Base-by-base conservation (phyloP, 768 basidiomycete genomes). In the Nevesoporus exiguus region DNA sequence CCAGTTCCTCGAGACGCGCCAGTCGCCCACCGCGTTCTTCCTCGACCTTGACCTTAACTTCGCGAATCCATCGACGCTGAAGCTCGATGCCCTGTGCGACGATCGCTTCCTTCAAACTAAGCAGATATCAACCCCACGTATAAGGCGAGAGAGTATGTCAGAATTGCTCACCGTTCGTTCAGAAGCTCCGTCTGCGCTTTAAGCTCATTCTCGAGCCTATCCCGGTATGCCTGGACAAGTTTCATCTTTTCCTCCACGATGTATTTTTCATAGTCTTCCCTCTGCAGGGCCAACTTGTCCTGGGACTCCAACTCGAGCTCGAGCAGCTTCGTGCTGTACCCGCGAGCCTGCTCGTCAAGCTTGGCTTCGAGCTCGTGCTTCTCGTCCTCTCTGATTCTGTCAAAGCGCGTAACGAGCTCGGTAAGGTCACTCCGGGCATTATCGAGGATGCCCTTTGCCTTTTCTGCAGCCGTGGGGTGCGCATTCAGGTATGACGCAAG, bases 21-120 rank as follows among this genome's bases (percentile, higher is more conserved):
- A 99, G 80, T 51, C 97, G 88, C 13, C 94, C 94, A 15, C 93
- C 93, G 41, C 97, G 93, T 71, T 99, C 97, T 66, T 93, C 83
- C 72, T 99, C 96, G 52, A 99, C 95, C 59, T 86, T 88, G 47
- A 94, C 80, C 75, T 98, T 97, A 77, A 98, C 86, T 54, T 98
- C 93, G 30, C 92, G 85, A 39, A 99, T 90, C 95, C 96, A 98
- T 50, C 92, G 82, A 47, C 94, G 86, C 68, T 98, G 97, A 22
- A 98, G 84, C 73, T 98, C 97, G 64, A 99, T 93, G 17, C 95
- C 97, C 70, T 98, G 95, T 3, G 94, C 88, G 47, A 98, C 80
- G 49, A 98, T 93, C 69, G 96, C 94, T 68, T 96, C 92, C 69
- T 88, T 90, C 54, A 99, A 78, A 39, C 94, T 97, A 63, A 21